These are phyloP conservation scores for Chondrus crispus DNA, from an alignment of 23 red algal species.

Conservation along the genomic window DNA sequence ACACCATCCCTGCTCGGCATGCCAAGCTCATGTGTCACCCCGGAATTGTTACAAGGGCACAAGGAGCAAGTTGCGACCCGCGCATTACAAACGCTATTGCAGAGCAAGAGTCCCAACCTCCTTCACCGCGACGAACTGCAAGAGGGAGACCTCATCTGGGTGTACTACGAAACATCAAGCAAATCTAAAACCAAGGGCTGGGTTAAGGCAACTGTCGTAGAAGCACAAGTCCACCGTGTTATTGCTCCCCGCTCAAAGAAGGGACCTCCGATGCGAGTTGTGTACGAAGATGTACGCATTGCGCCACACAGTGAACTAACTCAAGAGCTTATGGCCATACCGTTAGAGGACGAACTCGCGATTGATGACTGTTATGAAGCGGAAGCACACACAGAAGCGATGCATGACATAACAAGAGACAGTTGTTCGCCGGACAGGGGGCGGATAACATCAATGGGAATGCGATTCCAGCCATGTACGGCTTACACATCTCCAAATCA, in stretches of 20 bases:
- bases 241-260: not conserved
- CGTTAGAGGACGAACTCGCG: not conserved
- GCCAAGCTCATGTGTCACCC: not conserved
- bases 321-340: not conserved
- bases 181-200: not conserved
- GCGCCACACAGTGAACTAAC: not conserved
- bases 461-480: too few species aligned
- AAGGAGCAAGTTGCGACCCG: not conserved
- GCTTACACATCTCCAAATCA: too few species aligned
- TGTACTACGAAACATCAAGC: constrained; percentile 9
- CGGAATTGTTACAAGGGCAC: not conserved
- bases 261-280: not conserved
- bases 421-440: too few species aligned
- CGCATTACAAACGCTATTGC: not conserved
- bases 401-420: too few species aligned
- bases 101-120: too few species aligned
- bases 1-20: not conserved
- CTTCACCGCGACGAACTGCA: too few species aligned
- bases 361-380: too few species aligned
- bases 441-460: too few species aligned
- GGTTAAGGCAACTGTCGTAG: constrained; percentile 1
- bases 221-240: not conserved
- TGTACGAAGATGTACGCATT: constrained; percentile 15
- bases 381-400: too few species aligned
- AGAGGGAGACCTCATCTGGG: not conserved